Base-by-base conservation (phyloP, 805 yeast genomes). In the Metschnikowia dekortorum region DNA sequence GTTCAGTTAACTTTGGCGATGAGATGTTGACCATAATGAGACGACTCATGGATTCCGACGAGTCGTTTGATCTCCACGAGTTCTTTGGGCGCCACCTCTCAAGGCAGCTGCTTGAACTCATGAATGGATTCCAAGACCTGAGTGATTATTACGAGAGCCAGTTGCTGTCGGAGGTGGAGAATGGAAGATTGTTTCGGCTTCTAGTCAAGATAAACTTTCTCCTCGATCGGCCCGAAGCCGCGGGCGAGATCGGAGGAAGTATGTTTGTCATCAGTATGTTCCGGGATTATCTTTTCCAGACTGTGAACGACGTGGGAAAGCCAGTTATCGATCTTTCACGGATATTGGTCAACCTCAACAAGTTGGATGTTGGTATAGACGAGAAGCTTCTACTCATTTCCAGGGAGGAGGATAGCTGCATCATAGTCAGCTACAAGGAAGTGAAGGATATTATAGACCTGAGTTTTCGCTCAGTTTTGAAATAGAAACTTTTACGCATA, bases 281-380 rank as follows among this genome's bases (percentile, higher is more conserved):
- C 67, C 78, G 84, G 48, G 95, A 91, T 65, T 88, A 82, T 62
- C 85, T 90, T 2, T 94, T 91, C 70, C 94, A 87, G 61, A 96
- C 89, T 63, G 79, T 76, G 36, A 90, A 89, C 64, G 91, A 85
- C 47, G 67, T 67, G 26, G 96, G 96, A 11, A 78, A 78, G 59
- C 90, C 96, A 2, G 80, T 83, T 1, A 70, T 89, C 50, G 97
- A 94, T 66, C 73, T 94, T 58, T 84, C 90, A 0, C 89, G 89
- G 64, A 91, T 90, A 6, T 70, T 94, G 53, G 74, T 81, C 45
- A 81, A 86, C 59, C 71, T 94, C 61, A 92, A 92, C 69, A 94
- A 92, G 67, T 73, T 94, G 56, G 99, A 94, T 63, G 95, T 92
- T 6, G 98, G 97, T 1, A 78, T 85, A 33, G 90, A 88, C 46